phyloP scores from a whole-genome alignment of 1,284 basidiomycete species.

The Trichosporon ovoides region DNA sequence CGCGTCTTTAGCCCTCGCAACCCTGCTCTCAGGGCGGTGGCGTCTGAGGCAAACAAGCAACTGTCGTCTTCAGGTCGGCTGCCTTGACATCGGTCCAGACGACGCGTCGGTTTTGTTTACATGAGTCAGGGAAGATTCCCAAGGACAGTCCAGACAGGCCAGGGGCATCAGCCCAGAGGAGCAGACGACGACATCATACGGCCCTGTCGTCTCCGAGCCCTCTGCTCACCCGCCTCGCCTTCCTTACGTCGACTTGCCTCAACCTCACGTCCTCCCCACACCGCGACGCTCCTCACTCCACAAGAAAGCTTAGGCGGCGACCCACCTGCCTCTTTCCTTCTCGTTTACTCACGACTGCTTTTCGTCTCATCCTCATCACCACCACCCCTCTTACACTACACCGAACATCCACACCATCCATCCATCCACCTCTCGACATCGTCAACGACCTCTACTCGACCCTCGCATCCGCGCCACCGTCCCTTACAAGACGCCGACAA shows the following conservation, averaged over 20 bases:
- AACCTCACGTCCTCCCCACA: too few relatives aligned
- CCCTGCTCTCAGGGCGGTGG: too few relatives aligned
- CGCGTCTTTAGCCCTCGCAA: too few relatives aligned
- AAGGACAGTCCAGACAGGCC: background rate
- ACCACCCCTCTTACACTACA: background rate
- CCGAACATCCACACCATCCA: background rate
- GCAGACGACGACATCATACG: slow-evolving; percentile 1
- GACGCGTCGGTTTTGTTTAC: slow-evolving; percentile 5
- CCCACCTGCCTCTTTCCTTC: background rate
- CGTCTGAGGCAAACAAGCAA: too few relatives aligned
- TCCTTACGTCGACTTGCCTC: too few relatives aligned
- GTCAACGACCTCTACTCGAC: background rate
- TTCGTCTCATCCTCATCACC: background rate
- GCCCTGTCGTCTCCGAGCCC: background rate
- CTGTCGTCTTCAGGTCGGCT: background rate
- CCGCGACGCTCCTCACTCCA: too few relatives aligned
- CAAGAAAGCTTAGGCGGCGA: background rate
- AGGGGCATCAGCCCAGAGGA: background rate
- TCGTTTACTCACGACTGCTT: background rate
- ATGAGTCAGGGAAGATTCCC: background rate
- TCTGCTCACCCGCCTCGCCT: too few relatives aligned
- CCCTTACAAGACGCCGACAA: background rate
- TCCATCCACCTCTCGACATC: background rate
- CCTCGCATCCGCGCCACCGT: background rate
- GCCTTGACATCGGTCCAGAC: background rate